Evolutionary conservation across 177 flowering plant species (phyloP).

Genomic region (Vitis hybrid): DNA sequence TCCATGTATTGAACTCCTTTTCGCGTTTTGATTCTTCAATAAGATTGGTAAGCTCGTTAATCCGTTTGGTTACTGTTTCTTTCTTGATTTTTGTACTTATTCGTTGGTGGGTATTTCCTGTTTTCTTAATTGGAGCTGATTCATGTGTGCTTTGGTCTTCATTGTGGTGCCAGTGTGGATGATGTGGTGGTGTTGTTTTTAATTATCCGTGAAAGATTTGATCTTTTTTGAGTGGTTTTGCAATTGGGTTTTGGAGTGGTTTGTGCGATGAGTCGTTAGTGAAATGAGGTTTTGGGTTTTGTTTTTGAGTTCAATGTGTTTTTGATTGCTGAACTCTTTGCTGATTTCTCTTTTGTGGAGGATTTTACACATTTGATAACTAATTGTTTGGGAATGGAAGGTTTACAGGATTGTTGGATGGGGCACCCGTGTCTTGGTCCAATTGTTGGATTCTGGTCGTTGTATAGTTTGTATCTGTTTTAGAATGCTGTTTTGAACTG

Average conservation of each 20-base stretch:
- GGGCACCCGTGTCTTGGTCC: background rate
- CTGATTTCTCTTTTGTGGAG: background rate
- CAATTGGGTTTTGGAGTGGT: conserved; percentile 8
- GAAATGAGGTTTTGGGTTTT: conserved; percentile 10
- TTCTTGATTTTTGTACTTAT: background rate
- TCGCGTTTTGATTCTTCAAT: conserved; percentile 10
- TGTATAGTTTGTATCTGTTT: background rate
- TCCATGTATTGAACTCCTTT: background rate
- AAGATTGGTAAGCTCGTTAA: conserved; percentile 22
- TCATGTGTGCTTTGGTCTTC: conserved; percentile 18
- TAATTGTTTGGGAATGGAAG: background rate
- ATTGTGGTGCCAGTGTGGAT: background rate
- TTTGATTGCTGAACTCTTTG: background rate
- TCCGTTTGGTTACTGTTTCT: conserved; percentile 9
- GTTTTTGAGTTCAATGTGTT: background rate
- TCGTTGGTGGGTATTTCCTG: background rate
- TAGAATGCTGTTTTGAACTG: background rate
- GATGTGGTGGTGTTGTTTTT: background rate
- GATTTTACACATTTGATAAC: background rate
- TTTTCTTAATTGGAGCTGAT: conserved; percentile 19
- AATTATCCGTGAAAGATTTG: background rate
- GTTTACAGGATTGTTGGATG: background rate
- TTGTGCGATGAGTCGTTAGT: background rate
- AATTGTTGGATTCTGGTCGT: background rate
- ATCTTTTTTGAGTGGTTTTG: conserved; percentile 1